phyloP scores from a whole-genome alignment of 805 yeast species.

The Lipomyces starkeyi region DNA sequence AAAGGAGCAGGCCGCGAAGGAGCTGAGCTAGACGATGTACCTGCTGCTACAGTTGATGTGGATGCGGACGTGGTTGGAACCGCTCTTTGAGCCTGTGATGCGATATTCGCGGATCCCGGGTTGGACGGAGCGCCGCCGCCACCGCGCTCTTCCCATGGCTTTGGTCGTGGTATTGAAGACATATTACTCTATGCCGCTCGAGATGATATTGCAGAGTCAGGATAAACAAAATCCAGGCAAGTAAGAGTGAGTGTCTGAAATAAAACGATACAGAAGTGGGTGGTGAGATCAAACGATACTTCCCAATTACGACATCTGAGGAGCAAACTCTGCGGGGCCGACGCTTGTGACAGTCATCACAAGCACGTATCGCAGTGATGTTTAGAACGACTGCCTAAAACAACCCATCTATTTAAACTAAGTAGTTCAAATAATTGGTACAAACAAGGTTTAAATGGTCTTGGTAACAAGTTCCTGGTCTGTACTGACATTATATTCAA shows the following conservation, averaged over 20 bases:
- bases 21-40: conserved; percentile 20
- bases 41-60: conserved; percentile 8
- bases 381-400: not conserved
- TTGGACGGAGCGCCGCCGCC: conserved; percentile 6
- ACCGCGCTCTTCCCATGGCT: conserved; percentile 31
- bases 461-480: too few species aligned
- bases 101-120: conserved; percentile 14
- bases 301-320: not conserved
- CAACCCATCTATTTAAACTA: too few species aligned
- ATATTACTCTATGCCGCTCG: not conserved
- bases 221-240: not conserved
- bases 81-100: conserved; percentile 11
- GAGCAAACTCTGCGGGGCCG: not conserved
- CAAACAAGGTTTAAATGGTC: too few species aligned
- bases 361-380: not conserved
- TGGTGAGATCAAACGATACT: not conserved
- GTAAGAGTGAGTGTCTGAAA: not conserved
- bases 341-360: not conserved
- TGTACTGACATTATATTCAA: too few species aligned
- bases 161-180: conserved; percentile 31
- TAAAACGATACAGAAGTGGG: too few species aligned
- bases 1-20: conserved; percentile 34
- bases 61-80: conserved; percentile 15
- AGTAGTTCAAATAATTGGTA: too few species aligned
- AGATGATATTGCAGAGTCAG: not conserved